Conservation (phyloP, 2,329 filamentous ascomycete species). For the Trichoderma sp. region DNA sequence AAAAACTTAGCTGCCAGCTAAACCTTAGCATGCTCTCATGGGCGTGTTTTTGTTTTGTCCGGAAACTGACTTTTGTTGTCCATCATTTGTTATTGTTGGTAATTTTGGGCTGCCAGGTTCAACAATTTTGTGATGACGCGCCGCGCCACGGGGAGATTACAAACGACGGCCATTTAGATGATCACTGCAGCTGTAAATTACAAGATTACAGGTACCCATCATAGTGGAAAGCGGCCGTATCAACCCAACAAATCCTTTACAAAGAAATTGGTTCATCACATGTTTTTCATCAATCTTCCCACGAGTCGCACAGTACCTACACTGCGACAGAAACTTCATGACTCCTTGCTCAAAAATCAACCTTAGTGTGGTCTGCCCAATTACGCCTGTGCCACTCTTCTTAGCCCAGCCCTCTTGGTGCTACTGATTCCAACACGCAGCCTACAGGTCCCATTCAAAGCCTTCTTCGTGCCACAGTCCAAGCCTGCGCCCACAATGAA, state of each 20-base stretch:
- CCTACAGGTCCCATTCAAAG: neutral
- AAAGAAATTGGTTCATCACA: neutral
- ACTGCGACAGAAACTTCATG: neutral
- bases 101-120: neutral
- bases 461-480: constrained; percentile 49
- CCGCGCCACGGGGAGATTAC: neutral
- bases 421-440: neutral
- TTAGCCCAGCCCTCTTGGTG: neutral
- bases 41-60: neutral
- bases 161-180: neutral
- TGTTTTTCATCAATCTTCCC: neutral
- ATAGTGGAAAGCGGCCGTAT: neutral
- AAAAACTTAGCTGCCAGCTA: constrained; percentile 1
- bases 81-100: neutral
- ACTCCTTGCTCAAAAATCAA: neutral
- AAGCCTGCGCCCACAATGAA: constrained; percentile 47
- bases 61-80: neutral
- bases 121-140: neutral
- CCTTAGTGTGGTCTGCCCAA: neutral
- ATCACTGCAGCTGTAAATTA: neutral
- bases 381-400: neutral
- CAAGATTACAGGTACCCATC: neutral
- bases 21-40: neutral
- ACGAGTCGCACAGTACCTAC: neutral
- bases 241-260: neutral